These are phyloP conservation scores for Zymoseptoria ardabiliae DNA, from an alignment of 2,329 filamentous ascomycete species.

Conservation along the genomic window DNA sequence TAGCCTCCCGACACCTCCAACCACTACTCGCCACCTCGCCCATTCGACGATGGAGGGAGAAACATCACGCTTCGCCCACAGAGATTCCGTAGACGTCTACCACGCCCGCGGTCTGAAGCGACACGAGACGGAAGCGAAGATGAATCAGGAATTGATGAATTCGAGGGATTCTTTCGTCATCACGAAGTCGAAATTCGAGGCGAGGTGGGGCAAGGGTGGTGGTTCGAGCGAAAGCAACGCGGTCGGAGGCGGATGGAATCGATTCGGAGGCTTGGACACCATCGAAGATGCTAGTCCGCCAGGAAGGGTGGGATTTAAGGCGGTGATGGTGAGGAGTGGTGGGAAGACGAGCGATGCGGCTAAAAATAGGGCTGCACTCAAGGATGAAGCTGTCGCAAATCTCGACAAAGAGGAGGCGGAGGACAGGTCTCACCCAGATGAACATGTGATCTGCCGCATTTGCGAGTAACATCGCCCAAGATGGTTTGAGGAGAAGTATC, in stretches of 20 bases:
- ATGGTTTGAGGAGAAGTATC: slow-evolving; percentile 14
- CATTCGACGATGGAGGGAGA: slow-evolving; percentile 3
- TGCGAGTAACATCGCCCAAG: slow-evolving; percentile 20
- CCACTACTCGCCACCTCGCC: not conserved
- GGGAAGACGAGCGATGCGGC: not conserved
- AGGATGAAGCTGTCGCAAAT: no score
- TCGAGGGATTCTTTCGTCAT: slow-evolving; percentile 24
- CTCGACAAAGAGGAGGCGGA: slow-evolving; percentile 1
- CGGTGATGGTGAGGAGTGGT: not conserved
- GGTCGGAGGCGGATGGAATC: slow-evolving; percentile 5
- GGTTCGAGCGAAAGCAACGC: not conserved
- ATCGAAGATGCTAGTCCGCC: slow-evolving; percentile 28
- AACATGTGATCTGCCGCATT: slow-evolving; percentile 22
- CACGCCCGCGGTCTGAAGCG: slow-evolving; percentile 12
- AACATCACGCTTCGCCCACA: slow-evolving; percentile 21
- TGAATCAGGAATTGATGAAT: slow-evolving; percentile 18
- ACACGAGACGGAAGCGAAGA: slow-evolving; percentile 12
- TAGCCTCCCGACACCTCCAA: slow-evolving; percentile 14
- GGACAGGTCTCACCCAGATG: slow-evolving; percentile 15
- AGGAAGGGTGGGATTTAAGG: not conserved
- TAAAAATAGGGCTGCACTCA: not conserved
- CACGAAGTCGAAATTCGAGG: slow-evolving; percentile 20
- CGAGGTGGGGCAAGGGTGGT: slow-evolving; percentile 11
- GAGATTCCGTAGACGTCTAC: slow-evolving; percentile 26
- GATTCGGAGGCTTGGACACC: slow-evolving; percentile 22